Conservation (phyloP, 306 rosid genomes). For the Sesbania bispinosa region DNA sequence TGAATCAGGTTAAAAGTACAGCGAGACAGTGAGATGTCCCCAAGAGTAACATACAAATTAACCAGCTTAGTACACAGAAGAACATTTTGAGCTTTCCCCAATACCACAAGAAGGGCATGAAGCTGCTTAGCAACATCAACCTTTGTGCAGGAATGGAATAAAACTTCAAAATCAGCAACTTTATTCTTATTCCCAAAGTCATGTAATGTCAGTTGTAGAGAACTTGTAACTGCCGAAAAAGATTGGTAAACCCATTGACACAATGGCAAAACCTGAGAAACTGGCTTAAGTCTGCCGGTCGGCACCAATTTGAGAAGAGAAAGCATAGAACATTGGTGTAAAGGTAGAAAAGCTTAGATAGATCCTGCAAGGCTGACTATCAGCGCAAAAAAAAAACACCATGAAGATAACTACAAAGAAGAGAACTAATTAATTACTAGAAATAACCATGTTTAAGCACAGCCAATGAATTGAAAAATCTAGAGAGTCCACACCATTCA, state of each 20-base stretch:
- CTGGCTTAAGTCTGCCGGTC: neutral
- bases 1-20: slow-evolving; percentile 24
- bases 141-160: slow-evolving; percentile 24
- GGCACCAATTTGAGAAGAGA: slow-evolving; percentile 16
- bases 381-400: neutral
- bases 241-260: neutral
- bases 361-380: neutral
- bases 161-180: neutral
- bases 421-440: neutral
- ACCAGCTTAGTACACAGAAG: slow-evolving; percentile 27
- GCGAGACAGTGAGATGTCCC: too few species aligned
- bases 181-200: slow-evolving; percentile 5
- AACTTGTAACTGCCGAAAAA: too few species aligned
- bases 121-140: slow-evolving; percentile 20
- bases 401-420: neutral
- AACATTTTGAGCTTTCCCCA: slow-evolving; percentile 30
- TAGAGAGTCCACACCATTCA: too few species aligned
- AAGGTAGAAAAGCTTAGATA: neutral
- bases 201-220: neutral
- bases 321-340: slow-evolving; percentile 24
- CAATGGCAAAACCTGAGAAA: neutral
- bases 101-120: slow-evolving; percentile 27
- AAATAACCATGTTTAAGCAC: neutral
- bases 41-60: slow-evolving; percentile 33
- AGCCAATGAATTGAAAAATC: too few species aligned